Percentiles rank a stretch among this genome's conserved stretches.
Evolutionary conservation across 805 yeast genomes (phyloP).

Genomic region (Isabelozyma rhagii): DNA sequence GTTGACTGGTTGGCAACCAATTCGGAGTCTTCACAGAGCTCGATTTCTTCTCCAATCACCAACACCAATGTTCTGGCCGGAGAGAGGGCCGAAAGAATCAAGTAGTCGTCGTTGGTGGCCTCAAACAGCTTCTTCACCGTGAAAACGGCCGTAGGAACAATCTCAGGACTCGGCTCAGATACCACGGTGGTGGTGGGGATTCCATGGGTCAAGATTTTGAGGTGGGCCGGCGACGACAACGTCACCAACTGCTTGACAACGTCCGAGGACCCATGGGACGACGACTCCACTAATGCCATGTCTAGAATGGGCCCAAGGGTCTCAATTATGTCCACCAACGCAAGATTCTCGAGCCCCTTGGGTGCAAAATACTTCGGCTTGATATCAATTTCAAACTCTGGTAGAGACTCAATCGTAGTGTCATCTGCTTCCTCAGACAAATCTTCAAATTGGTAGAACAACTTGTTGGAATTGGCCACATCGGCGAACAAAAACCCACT

Average conservation of each 20-base stretch:
- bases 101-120: conserved; percentile 55
- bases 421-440: conserved; percentile 59
- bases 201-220: conserved; percentile 55
- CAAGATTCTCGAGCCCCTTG: conserved; percentile 51
- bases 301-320: conserved; percentile 52
- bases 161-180: conserved; percentile 69
- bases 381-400: conserved; percentile 1
- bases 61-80: conserved; percentile 68
- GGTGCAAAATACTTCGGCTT: conserved; percentile 18
- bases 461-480: conserved; percentile 58
- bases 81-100: conserved; percentile 57
- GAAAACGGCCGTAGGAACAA: conserved; percentile 57
- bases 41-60: conserved; percentile 76
- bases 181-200: conserved; percentile 61
- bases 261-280: conserved; percentile 8
- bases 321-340: conserved; percentile 49
- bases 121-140: conserved; percentile 48
- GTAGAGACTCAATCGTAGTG: conserved; percentile 7
- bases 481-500: conserved; percentile 76
- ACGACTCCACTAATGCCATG: conserved; percentile 14
- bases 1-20: conserved; percentile 59
- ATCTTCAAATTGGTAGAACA: conserved; percentile 73
- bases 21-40: conserved; percentile 67
- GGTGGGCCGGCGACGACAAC: conserved; percentile 39
- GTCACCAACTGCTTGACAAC: conserved; percentile 21